phyloP scores from a whole-genome alignment of 192 early-diverging fungal species.

The Obelidium mucronatum region DNA sequence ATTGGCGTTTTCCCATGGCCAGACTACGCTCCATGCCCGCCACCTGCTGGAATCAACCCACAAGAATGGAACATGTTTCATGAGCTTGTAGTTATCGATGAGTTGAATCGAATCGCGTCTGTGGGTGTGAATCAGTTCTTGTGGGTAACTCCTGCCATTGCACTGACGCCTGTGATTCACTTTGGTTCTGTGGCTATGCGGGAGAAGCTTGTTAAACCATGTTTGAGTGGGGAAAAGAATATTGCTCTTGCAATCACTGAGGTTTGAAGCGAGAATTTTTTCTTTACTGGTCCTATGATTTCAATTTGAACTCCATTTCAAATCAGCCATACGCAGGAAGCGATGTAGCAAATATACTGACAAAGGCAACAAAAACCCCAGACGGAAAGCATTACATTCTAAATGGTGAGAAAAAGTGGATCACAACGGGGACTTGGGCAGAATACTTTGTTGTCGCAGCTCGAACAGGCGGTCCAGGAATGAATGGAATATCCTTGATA shows the following conservation, averaged over 20 bases:
- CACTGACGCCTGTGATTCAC: slow-evolving; percentile 76
- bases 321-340: slow-evolving; percentile 51
- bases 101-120: slow-evolving; percentile 78
- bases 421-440: slow-evolving; percentile 77
- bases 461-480: slow-evolving; percentile 79
- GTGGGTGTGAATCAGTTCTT: slow-evolving; percentile 64
- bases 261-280: slow-evolving; percentile 46
- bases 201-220: slow-evolving; percentile 67
- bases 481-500: slow-evolving; percentile 79
- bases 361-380: slow-evolving; percentile 68
- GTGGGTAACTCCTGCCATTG: slow-evolving; percentile 51
- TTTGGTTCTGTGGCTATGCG: slow-evolving; percentile 76
- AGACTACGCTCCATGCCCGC: slow-evolving; percentile 39
- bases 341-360: slow-evolving; percentile 78
- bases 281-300: too few species aligned
- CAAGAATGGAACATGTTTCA: slow-evolving; percentile 62
- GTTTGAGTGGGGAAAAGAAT: slow-evolving; percentile 75
- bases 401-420: slow-evolving; percentile 80
- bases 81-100: slow-evolving; percentile 72
- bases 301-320: background rate
- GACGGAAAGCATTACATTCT: slow-evolving; percentile 75
- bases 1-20: slow-evolving; percentile 59
- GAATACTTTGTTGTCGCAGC: slow-evolving; percentile 85
- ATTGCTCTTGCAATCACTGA: slow-evolving; percentile 87
- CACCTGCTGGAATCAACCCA: slow-evolving; percentile 45